Evolutionary conservation across 441 rosid species (phyloP).

Genomic region (Metrosideros polymorpha): DNA sequence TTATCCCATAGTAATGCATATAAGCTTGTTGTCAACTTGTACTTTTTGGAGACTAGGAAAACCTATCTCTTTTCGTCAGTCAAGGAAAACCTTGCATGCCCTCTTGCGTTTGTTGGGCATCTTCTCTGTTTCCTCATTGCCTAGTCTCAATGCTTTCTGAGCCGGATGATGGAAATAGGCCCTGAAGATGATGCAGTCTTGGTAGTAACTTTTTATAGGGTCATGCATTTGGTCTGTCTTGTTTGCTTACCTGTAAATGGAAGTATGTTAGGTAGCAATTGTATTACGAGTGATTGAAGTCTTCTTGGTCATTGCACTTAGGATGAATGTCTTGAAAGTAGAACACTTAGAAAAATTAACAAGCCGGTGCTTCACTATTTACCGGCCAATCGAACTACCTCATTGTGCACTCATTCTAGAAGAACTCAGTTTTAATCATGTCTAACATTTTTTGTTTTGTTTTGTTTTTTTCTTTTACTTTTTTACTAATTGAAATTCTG

Average conservation of each 20-base stretch:
- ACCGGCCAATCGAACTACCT: not conserved
- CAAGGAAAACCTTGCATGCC: not conserved
- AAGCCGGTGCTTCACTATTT: not conserved
- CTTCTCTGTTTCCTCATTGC: not conserved
- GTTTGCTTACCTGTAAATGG: not conserved
- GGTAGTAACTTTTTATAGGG: not conserved
- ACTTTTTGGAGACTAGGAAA: not conserved
- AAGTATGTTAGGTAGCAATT: not conserved
- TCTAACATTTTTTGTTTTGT: not conserved
- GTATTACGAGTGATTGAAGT: not conserved
- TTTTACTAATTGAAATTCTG: not conserved
- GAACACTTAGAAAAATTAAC: not conserved
- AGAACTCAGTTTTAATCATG: not conserved
- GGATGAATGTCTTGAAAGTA: not conserved
- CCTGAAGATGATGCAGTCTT: not conserved
- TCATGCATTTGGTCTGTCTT: not conserved
- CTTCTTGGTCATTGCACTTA: not conserved
- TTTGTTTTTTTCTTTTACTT: too few species aligned
- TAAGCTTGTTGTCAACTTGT: not conserved
- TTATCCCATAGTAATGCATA: not conserved
- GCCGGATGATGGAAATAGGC: not conserved
- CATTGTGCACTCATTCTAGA: not conserved
- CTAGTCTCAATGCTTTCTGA: not conserved
- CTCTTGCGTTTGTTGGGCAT: not conserved
- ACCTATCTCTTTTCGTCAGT: not conserved